phyloP scores from a whole-genome alignment of 352 stramenopile species.

The Globisporangium nodosum region DNA sequence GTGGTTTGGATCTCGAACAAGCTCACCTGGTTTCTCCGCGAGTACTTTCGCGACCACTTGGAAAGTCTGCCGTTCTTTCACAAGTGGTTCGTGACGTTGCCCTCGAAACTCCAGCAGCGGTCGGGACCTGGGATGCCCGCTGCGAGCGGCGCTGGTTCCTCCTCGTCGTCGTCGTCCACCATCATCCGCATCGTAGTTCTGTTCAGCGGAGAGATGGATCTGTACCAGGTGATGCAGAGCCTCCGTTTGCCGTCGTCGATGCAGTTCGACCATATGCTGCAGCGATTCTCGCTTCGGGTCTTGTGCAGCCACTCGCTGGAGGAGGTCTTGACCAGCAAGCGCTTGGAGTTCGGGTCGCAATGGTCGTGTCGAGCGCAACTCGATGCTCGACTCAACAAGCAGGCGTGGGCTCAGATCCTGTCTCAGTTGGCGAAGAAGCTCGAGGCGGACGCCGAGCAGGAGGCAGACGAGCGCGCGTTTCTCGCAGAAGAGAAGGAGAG shows the following conservation, averaged over 20 bases:
- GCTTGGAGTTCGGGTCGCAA: slow-evolving; percentile 38
- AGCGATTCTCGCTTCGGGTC: slow-evolving; percentile 5
- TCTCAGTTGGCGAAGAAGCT: slow-evolving; percentile 39
- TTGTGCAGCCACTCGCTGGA: slow-evolving; percentile 26
- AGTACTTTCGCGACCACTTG: slow-evolving; percentile 51
- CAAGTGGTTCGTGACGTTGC: slow-evolving; percentile 59
- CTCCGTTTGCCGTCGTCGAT: slow-evolving; percentile 18
- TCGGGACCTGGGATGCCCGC: slow-evolving; percentile 14
- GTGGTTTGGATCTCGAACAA: slow-evolving; percentile 29
- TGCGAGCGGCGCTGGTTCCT: slow-evolving; percentile 8
- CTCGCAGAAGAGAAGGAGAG: slow-evolving; percentile 22
- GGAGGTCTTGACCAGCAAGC: slow-evolving; percentile 57
- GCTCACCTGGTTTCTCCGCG: slow-evolving; percentile 50
- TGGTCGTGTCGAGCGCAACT: slow-evolving; percentile 48
- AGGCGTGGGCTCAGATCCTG: slow-evolving; percentile 47
- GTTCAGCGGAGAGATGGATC: slow-evolving; percentile 38
- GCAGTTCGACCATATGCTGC: slow-evolving; percentile 15
- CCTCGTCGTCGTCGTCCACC: slow-evolving; percentile 10
- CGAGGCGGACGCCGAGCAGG: slow-evolving; percentile 21
- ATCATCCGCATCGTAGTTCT: slow-evolving; percentile 67
- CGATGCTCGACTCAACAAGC: slow-evolving; percentile 48
- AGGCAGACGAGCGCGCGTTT: slow-evolving; percentile 30
- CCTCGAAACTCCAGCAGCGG: slow-evolving; percentile 45
- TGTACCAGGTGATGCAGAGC: slow-evolving; percentile 21
- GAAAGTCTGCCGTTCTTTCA: slow-evolving; percentile 52